phyloP scores from a whole-genome alignment of 164 flowering plant species.

The Hamamelis virginiana region DNA sequence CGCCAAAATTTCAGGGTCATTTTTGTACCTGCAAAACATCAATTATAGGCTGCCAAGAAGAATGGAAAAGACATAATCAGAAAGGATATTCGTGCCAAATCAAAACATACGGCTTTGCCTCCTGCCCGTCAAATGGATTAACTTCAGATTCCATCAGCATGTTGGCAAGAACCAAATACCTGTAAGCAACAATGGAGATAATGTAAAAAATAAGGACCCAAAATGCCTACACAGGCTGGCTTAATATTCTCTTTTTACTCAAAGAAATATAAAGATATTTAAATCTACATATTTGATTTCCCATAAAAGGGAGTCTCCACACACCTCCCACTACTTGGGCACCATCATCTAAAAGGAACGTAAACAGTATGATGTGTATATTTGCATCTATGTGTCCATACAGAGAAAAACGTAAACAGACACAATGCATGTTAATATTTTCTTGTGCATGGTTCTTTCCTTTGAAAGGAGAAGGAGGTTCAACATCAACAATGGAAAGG shows the following conservation, averaged over 20 bases:
- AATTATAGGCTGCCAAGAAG: neutral
- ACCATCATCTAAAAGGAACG: neutral
- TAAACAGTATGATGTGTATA: neutral
- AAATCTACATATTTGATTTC: neutral
- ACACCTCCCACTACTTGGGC: neutral
- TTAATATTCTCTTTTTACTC: neutral
- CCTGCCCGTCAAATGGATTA: constrained; percentile 98
- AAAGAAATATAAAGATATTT: neutral
- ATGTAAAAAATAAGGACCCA: neutral
- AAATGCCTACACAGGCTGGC: neutral
- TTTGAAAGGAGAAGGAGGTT: neutral
- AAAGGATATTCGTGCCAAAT: too few relatives aligned
- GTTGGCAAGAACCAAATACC: constrained; percentile 89
- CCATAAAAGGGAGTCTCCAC: neutral
- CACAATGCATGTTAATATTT: neutral
- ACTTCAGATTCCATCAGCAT: constrained; percentile 99
- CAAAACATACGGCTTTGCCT: constrained; percentile 92
- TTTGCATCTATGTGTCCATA: too few relatives aligned
- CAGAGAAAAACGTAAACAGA: neutral
- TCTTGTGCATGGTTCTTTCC: too few relatives aligned
- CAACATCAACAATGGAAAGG: neutral
- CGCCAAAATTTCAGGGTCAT: constrained; percentile 96
- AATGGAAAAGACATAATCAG: too few relatives aligned
- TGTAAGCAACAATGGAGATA: constrained; percentile 14
- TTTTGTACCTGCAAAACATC: constrained; percentile 67